Percentiles rank a stretch among this genome's conserved stretches.
phyloP scores from a whole-genome alignment of 805 yeast genomes.

The Ogataea neopini region DNA sequence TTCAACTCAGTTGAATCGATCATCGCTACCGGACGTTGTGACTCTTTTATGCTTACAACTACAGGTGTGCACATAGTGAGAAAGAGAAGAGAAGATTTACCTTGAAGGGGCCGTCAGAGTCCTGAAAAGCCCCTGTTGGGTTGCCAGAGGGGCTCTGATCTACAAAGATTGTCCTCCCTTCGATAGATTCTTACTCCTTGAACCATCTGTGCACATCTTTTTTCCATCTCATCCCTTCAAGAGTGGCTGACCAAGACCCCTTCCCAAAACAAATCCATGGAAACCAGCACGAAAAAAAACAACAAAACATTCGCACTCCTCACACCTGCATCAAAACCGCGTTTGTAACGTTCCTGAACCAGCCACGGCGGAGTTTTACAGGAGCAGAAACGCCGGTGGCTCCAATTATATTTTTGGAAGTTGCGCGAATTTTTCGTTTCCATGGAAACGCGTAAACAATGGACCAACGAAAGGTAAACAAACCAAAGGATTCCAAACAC shows the following conservation, averaged over 20 bases:
- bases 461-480: slow-evolving; percentile 6
- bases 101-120: too few relatives aligned
- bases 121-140: too few relatives aligned
- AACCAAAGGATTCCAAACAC: slow-evolving; percentile 8
- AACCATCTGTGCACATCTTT: not conserved
- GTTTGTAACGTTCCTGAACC: slow-evolving; percentile 8
- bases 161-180: too few relatives aligned
- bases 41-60: too few relatives aligned
- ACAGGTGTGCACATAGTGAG: too few relatives aligned
- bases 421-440: not conserved
- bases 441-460: slow-evolving; percentile 5
- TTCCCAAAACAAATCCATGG: slow-evolving; percentile 1
- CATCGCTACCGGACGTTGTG: too few relatives aligned
- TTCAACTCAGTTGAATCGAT: too few relatives aligned
- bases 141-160: too few relatives aligned
- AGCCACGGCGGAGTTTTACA: slow-evolving; percentile 5
- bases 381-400: not conserved
- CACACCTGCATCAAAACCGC: slow-evolving; percentile 4
- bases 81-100: too few relatives aligned
- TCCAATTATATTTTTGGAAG: not conserved
- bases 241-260: slow-evolving; percentile 5
- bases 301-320: slow-evolving; percentile 17
- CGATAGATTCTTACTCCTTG: too few relatives aligned
- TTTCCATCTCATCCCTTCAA: not conserved
- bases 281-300: slow-evolving; percentile 1